Evolutionary conservation across 2,329 filamentous ascomycete species (phyloP).

Genomic region (Exophiala sp.): DNA sequence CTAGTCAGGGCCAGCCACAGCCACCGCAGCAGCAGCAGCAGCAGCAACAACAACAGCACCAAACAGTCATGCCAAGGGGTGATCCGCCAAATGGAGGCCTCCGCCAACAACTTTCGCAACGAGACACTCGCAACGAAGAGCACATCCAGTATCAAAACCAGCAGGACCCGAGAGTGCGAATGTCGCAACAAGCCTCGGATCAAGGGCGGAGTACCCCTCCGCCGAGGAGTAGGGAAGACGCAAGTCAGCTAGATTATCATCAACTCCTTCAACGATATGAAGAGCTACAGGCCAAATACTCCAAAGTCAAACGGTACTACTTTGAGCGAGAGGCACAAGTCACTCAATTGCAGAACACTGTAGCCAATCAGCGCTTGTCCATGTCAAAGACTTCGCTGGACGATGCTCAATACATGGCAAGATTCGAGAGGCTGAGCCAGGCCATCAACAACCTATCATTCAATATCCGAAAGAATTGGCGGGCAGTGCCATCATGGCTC

Average conservation of each 20-base stretch:
- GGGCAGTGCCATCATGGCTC: slow-evolving; percentile 72
- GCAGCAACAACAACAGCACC: slow-evolving; percentile 10
- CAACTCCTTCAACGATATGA: slow-evolving; percentile 42
- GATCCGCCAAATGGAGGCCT: slow-evolving; percentile 21
- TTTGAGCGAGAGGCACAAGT: slow-evolving; percentile 89
- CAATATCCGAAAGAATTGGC: slow-evolving; percentile 94
- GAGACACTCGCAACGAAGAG: slow-evolving; percentile 27
- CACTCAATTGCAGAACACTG: slow-evolving; percentile 91
- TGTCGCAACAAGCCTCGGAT: slow-evolving; percentile 33
- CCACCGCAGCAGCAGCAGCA: too few species aligned
- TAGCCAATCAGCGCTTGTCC: slow-evolving; percentile 91
- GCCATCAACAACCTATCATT: slow-evolving; percentile 93
- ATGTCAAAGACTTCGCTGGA: slow-evolving; percentile 91
- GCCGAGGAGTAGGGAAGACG: slow-evolving; percentile 38
- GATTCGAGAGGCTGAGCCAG: slow-evolving; percentile 86
- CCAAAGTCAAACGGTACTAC: slow-evolving; percentile 95
- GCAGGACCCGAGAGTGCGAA: slow-evolving; percentile 29
- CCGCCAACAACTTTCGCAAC: slow-evolving; percentile 27
- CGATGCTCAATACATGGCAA: slow-evolving; percentile 84
- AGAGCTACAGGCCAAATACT: slow-evolving; percentile 73
- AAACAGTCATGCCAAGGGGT: slow-evolving; percentile 16
- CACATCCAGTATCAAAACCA: slow-evolving; percentile 31
- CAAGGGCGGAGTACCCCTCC: slow-evolving; percentile 45
- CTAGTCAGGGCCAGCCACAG: slow-evolving; percentile 18
- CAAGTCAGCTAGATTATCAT: slow-evolving; percentile 41